Base-by-base conservation (phyloP, 1,284 basidiomycete species). In the Ustilago nuda region DNA sequence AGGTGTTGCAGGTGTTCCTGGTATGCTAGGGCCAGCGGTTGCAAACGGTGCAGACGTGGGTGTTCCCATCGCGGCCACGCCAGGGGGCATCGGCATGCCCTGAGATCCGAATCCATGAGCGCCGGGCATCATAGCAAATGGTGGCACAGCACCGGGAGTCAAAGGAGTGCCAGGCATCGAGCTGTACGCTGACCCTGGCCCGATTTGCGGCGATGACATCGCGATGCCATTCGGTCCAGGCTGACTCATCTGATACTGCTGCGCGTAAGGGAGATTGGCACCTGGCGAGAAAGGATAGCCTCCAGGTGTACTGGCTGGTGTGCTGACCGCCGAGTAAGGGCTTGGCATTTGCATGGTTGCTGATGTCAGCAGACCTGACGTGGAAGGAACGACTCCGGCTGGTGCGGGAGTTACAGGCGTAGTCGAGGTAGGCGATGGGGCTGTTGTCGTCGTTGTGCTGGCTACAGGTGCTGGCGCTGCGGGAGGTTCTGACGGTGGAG, bases 261-360 rank as follows among this genome's bases (percentile, higher is more conserved):
- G 58, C 7, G 58, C 61, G n/a, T 60, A 63, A 0, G 64, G 61
- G 1, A 61, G 19, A 9, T 36, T 57, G 17, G 61, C 52, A 5
- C 65, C 65, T 3, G 58, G 50, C 2, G 65, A 65, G 54, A 73
- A 67, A n/a, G 70, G 65, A 54, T 61, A 67, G 19, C 39, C 61
- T 41, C 56, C 71, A 0, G 71, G 65, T 3, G 70, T 64, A 54
- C 65, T 58, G 8, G 57, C 57, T 45, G 64, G 61, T 32, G 71
- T 68, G 58, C 58, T 63, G 57, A 57, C 32, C 4, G 55, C 54
- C 13, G 61, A 64, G n/a, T 50, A 61, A 3, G 65, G 57, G n/a
- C 48, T 57, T 23, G 66, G 55, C 45, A 54, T 41, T 3, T 57
- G 58, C 15, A 68, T 51, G 11, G 63, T 56, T 23, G 46, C 37